Evolutionary conservation across 1,139 yeast genomes (phyloP), one percentile per base, ranked within the genome.

Genomic region (Kazachstania sp.): DNA sequence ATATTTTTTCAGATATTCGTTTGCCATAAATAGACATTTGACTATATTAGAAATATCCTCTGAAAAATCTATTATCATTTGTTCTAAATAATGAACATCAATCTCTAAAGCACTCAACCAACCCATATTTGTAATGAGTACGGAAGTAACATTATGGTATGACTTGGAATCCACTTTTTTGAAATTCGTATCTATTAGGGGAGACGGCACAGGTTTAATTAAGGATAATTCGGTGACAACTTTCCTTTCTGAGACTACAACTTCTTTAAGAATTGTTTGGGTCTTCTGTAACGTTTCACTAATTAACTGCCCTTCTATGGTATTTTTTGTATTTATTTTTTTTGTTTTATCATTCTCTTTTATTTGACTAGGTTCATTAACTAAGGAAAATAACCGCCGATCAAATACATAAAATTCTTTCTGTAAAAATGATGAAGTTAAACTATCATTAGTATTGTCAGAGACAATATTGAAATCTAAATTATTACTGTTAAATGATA

Each of bases 361-460:
- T 13, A 15, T 30, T n/a, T 28, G 6, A 26, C 4, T 31, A 12
- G 61, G 63, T 40, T 49, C 46, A 38, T 54, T 53, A 4, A 52
- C 49, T 6, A 54, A 46, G 4, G 68, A 60, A 54, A 81, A 81
- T 43, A 77, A 63, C 45, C 78, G 68, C 57, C 81, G 75, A 59
- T 82, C 86, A 63, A 72, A 81, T 0, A 77, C 78, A 60, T 74
- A 82, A 3, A 82, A 68, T 48, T 79, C 83, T 45, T 66, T 67
- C 32, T 30, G 32, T 11, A 37, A 8, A 11, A 30, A 20, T 26
- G 20, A 13, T 37, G 39, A 32, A 7, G 12, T 37, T 23, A 18
- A 18, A 15, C 34, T 18, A 16, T n/a, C 28, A 6, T n/a, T 38
- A 13, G n/a, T 9, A 20, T 32, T 34, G 8, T 11, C 31, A 4